Base-by-base conservation (phyloP, 768 basidiomycete species). In the Chiua virens region DNA sequence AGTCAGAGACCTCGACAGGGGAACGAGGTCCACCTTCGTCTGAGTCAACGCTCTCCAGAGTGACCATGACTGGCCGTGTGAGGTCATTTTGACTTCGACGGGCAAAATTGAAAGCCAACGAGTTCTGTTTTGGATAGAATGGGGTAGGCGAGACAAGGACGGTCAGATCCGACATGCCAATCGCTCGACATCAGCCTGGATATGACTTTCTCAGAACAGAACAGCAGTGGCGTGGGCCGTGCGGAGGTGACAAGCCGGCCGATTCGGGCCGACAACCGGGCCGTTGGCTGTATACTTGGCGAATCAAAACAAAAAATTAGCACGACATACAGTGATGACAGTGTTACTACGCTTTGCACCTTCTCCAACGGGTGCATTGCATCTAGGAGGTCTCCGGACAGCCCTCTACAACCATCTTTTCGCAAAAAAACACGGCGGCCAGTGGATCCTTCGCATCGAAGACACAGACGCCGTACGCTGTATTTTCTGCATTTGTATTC, bases 311-410 rank as follows among this genome's bases (percentile, higher is more conserved):
- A 30, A 30, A 30, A 30, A 11, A 30, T 30, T 13, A 7, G 30
- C 30, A 14, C 30, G 27, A 28, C 30, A n/a, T n/a, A 14, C 30
- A 30, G 7, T 28, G 5, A 54, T 64, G 59, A 84, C 85, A 76
- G 79, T 77, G 11, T 74, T 93, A 17, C 70, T 98, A 15, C 86
- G 97, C 15, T 98, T 99, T 68, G 97, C 96, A 3, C 97, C 97
- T 1, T 98, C 97, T 1, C 97, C 97, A 1, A 99, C 97, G 0
- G 97, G 97, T 2, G 80, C 87, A 28, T 75, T 98, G 5, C 97
- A 99, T 68, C 83, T 99, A 2, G 97, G 97, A 1, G 97, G 97
- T 1, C 81, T 99, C 14, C 75, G 97, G 17, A 98, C 95, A 48
- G 97, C 95, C 0, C 73, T 99, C 3, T 96, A 93, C 71, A 98